Percentiles rank a stretch among this genome's conserved stretches.
Evolutionary conservation across 495 filamentous ascomycete species (phyloP).

Genomic region (Penicillium argentinense): DNA sequence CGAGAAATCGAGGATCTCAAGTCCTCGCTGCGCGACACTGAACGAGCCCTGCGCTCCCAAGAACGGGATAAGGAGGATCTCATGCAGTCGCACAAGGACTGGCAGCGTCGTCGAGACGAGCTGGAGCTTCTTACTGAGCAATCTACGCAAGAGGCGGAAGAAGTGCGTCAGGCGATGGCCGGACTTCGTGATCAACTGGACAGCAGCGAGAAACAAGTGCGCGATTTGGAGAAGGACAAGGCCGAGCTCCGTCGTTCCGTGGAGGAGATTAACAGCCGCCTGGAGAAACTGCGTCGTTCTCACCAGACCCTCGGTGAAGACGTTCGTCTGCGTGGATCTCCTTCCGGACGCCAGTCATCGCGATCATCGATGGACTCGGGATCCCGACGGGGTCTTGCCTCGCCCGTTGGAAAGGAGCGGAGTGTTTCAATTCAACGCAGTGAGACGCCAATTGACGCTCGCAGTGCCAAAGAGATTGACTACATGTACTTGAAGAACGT

Average conservation of each 20-base stretch:
- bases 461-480: conserved; percentile 51
- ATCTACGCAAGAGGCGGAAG: conserved; percentile 67
- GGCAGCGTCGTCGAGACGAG: conserved; percentile 70
- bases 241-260: conserved; percentile 69
- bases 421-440: conserved; percentile 40
- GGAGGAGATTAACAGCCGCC: conserved; percentile 71
- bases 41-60: conserved; percentile 68
- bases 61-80: conserved; percentile 69
- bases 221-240: conserved; percentile 78
- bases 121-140: conserved; percentile 67
- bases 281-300: conserved; percentile 79
- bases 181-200: conserved; percentile 79
- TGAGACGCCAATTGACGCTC: conserved; percentile 37
- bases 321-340: conserved; percentile 34
- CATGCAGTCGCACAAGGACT: conserved; percentile 67
- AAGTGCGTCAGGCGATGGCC: conserved; percentile 74
- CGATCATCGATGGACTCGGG: conserved; percentile 69
- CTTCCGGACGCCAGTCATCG: conserved; percentile 53
- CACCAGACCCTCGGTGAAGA: conserved; percentile 54
- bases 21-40: conserved; percentile 73
- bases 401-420: conserved; percentile 38
- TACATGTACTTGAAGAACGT: conserved; percentile 94
- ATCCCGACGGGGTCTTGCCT: conserved; percentile 38
- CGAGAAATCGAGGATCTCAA: conserved; percentile 87
- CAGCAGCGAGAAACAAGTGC: conserved; percentile 79